These are phyloP conservation scores for Gamarada debralockiae DNA, from an alignment of 495 filamentous ascomycete species.

Conservation along the genomic window DNA sequence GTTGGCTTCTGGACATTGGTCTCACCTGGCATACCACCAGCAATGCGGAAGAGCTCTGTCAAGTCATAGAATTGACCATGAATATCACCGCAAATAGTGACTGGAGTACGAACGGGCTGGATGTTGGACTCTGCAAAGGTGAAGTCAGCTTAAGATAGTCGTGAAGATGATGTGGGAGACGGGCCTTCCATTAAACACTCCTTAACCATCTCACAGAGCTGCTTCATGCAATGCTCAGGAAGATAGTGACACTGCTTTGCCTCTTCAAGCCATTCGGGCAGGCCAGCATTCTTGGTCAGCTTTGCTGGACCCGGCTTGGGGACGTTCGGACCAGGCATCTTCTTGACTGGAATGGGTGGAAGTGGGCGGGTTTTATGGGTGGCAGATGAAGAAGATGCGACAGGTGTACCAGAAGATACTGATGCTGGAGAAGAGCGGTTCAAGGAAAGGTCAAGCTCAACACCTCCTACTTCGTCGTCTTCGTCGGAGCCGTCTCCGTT, in stretches of 20 bases:
- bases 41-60: constrained; percentile 92
- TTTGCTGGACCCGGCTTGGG: constrained; percentile 90
- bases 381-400: too few species aligned
- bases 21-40: constrained; percentile 90
- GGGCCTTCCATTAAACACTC: constrained; percentile 95
- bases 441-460: background rate
- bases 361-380: background rate
- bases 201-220: constrained; percentile 97
- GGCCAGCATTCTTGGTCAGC: constrained; percentile 71
- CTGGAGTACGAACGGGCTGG: constrained; percentile 91
- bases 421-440: too few species aligned
- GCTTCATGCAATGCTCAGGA: constrained; percentile 94
- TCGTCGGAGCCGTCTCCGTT: constrained; percentile 1
- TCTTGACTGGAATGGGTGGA: background rate
- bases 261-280: constrained; percentile 95
- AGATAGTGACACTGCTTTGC: constrained; percentile 97
- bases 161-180: constrained; percentile 13
- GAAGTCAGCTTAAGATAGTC: constrained; percentile 3
- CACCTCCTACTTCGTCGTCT: background rate
- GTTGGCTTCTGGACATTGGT: constrained; percentile 59
- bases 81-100: constrained; percentile 97
- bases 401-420: too few species aligned
- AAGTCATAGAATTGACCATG: constrained; percentile 99
- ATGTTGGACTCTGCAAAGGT: constrained; percentile 82
- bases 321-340: constrained; percentile 42